Conservation (phyloP, 2,329 filamentous ascomycete genomes). For the Neofusicoccum laricinum region DNA sequence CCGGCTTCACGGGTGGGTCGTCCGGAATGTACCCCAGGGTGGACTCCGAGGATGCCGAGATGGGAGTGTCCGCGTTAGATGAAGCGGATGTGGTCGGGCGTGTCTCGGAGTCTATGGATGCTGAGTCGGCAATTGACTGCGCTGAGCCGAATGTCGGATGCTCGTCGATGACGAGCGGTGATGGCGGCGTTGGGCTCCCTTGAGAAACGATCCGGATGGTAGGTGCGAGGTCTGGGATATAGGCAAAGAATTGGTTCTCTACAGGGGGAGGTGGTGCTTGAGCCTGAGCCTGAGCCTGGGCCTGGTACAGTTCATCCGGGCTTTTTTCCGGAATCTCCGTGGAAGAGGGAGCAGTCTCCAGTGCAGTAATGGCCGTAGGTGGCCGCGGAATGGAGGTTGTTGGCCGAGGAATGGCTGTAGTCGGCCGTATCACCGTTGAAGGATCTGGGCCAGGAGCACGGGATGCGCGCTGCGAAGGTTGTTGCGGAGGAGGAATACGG, state of each 20-base stretch:
- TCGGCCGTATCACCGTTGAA: neutral
- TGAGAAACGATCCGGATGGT: neutral
- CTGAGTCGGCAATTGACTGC: neutral
- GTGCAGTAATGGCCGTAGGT: neutral
- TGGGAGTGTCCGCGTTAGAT: neutral
- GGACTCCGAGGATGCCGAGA: neutral
- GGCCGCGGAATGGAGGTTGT: neutral
- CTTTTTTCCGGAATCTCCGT: neutral
- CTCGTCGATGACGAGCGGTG: neutral
- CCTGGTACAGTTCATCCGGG: neutral
- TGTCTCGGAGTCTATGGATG: neutral
- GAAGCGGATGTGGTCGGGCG: neutral
- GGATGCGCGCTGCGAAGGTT: neutral
- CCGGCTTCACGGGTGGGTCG: neutral
- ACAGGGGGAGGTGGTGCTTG: neutral
- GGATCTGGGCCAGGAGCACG: neutral
- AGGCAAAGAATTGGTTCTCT: neutral
- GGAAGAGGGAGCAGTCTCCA: neutral
- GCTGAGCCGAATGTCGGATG: neutral
- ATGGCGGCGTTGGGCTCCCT: neutral
- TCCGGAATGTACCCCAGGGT: neutral
- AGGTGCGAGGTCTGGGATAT: neutral
- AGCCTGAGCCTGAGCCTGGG: neutral
- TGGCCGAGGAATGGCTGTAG: neutral
- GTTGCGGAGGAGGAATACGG: neutral